Conservation (phyloP, 2,329 filamentous ascomycete genomes). For the Raffaelea albimanens region DNA sequence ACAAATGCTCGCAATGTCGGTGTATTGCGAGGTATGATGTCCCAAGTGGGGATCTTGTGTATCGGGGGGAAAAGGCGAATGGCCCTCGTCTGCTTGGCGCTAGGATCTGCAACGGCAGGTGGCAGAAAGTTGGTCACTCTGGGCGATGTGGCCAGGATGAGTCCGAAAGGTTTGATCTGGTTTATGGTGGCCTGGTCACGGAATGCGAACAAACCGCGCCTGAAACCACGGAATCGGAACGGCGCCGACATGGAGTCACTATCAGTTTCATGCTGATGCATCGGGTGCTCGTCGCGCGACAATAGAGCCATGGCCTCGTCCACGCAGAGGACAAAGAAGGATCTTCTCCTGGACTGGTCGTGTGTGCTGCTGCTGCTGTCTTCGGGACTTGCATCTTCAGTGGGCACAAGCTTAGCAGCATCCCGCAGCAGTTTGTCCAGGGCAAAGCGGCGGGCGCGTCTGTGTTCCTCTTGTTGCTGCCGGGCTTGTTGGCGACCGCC, state of each 20-base stretch:
- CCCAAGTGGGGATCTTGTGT: slow-evolving; percentile 1
- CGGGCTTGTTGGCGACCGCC: neutral
- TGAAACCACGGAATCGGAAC: neutral
- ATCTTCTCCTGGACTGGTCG: neutral
- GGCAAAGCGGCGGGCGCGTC: neutral
- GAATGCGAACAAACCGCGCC: neutral
- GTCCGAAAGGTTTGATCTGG: slow-evolving; percentile 1
- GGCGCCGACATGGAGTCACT: too few relatives aligned
- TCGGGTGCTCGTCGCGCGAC: neutral
- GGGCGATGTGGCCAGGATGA: slow-evolving; percentile 1
- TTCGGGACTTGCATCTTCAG: neutral
- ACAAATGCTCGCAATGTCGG: neutral
- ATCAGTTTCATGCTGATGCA: neutral
- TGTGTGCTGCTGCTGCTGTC: neutral
- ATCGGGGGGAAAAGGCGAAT: slow-evolving; percentile 2
- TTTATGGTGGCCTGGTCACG: neutral
- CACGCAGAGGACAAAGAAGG: neutral
- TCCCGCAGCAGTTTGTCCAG: neutral
- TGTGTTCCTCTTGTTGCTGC: neutral
- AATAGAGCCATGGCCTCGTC: neutral
- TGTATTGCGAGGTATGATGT: neutral
- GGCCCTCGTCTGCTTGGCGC: neutral
- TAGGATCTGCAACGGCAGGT: neutral
- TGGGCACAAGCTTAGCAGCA: neutral
- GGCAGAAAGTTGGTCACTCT: slow-evolving; percentile 1